Evolutionary conservation across 495 filamentous ascomycete genomes (phyloP), one percentile per base, ranked within the genome.

Genomic region (Penicillium roqueforti): DNA sequence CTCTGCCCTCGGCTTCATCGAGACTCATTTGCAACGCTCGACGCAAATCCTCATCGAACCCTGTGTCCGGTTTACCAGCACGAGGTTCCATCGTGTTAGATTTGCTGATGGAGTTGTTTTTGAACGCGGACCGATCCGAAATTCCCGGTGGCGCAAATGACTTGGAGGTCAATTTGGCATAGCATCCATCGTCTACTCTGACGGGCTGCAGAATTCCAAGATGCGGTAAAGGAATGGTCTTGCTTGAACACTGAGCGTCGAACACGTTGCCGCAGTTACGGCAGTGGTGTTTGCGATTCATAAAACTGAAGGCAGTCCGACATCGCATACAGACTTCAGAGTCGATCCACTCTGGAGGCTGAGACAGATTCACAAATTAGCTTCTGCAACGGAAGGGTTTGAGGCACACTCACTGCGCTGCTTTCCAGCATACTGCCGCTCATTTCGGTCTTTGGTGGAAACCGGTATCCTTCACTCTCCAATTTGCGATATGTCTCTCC

Each of bases 241-340:
- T 97, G 74, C 84, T 85, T 16, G 91, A 96, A 61, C 93, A 98
- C 60, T 91, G 83, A 49, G 88, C 88, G 63, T 95, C 92, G 67
- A 97, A 98, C 49, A 95, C 93, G 67, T 92, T 96, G 20, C 93
- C 93, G 62, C 93, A 98, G 64, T 98, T 98, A 40, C 93, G 83
- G 61, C 93, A 98, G 68, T 98, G 93, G 62, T 98, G 93, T 61
- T 97, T 98, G 62, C 93, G 83, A 67, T 98, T 98, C 53, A 91
- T 97, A 65, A 97, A 97, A 31, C 89, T 96, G 63, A 98, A 98
- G 6, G 91, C 68, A 20, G 92, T 96, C 53, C 93, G 83, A 62
- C 93, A 98, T 67, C 93, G 84, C 93, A 98, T 97, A 64, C 93
- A 98, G 22, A 98, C 93, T 61, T 98, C 93, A 1, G 92, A 96